phyloP scores from a whole-genome alignment of 192 early-diverging fungal genomes.

The Chytriomyces hyalinus region DNA sequence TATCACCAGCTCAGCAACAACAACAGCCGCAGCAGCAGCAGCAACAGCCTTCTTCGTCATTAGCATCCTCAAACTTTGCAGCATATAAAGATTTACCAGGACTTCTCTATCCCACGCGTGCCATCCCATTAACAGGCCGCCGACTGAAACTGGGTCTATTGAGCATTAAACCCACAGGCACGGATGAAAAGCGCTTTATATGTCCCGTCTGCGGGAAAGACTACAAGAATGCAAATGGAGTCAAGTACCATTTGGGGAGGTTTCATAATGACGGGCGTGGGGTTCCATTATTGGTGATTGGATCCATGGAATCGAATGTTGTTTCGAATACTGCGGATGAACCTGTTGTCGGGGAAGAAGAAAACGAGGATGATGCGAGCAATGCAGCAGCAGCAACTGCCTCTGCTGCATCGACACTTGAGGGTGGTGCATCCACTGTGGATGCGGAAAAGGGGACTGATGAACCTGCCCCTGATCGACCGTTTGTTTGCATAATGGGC shows the following conservation, averaged over 20 bases:
- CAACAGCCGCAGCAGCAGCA: too few species aligned
- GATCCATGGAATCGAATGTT: neutral
- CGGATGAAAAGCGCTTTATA: slow-evolving; percentile 4
- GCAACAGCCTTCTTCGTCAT: too few species aligned
- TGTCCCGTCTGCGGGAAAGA: slow-evolving; percentile 48
- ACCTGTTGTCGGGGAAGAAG: neutral
- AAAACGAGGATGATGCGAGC: neutral
- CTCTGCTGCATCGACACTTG: neutral
- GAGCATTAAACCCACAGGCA: slow-evolving; percentile 5
- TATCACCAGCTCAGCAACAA: neutral
- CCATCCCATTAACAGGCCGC: neutral
- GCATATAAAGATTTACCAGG: too few species aligned
- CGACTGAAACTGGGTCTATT: slow-evolving; percentile 20
- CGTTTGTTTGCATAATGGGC: slow-evolving; percentile 69
- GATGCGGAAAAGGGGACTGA: slow-evolving; percentile 10
- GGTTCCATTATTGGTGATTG: slow-evolving; percentile 15
- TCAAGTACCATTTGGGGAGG: slow-evolving; percentile 93
- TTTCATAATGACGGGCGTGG: slow-evolving; percentile 19
- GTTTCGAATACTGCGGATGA: neutral
- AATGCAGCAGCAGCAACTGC: neutral
- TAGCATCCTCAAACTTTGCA: too few species aligned
- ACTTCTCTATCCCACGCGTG: neutral
- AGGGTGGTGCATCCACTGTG: neutral
- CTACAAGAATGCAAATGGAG: slow-evolving; percentile 95
- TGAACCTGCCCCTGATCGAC: slow-evolving; percentile 26